Base-by-base conservation (phyloP, 768 basidiomycete genomes). In the Serendipita sp. region DNA sequence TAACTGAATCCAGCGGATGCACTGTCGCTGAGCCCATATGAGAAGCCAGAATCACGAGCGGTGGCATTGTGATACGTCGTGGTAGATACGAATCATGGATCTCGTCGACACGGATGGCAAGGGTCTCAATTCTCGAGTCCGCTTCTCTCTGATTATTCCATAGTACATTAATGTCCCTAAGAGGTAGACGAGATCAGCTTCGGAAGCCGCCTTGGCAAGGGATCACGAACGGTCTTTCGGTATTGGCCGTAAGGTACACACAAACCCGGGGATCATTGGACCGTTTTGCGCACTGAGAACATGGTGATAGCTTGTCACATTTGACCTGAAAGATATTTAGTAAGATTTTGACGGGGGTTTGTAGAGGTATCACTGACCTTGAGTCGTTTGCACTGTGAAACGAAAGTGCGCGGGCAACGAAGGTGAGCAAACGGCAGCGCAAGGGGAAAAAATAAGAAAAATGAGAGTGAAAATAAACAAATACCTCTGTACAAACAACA, bases 351-450 rank as follows among this genome's bases (percentile, higher is more conserved):
- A 52, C 31, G n/a, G 48, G 48, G 31, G 8, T n/a, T 60, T 8
- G 36, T 36, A 3, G 16, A n/a, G 27, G 3, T n/a, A 31, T 27
- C 55, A 18, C 33, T 31, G 29, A 60, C 55, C 55, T 60, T 60
- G 4, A 60, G 55, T 60, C 55, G 11, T 60, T 60, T 60, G 33
- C 55, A 60, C 55, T 60, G 33, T 52, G 40, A 52, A 52, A 52
- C 48, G 48, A 52, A 16, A 52, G 48, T 16, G 48, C 18, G 48
- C 8, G 48, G 31, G 40, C 6, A 8, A n/a, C 5, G 55, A 31
- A 0, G 29, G 31, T 60, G 10, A 60, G 48, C 48, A 50, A 50
- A 18, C 48, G n/a, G n/a, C 29, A 50, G 40, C 40, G 40, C 5
- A 5, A 40, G 40, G 13, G 40, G 13, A 40, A 13, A 40, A 40